phyloP scores from a whole-genome alignment of 2,329 filamentous ascomycete genomes.

The Aspergillus niger region DNA sequence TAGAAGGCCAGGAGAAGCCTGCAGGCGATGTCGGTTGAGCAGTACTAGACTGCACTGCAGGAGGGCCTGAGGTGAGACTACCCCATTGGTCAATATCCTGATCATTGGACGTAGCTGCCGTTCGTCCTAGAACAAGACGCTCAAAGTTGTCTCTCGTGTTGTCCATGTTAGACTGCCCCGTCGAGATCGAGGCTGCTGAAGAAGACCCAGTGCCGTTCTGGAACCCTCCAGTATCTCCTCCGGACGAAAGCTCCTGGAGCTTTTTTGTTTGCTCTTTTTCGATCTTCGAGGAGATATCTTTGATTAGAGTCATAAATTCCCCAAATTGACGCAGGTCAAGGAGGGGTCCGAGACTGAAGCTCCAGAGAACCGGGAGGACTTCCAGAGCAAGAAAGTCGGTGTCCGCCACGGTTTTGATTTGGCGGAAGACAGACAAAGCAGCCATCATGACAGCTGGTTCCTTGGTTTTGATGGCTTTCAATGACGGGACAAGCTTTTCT shows the following conservation, averaged over 20 bases:
- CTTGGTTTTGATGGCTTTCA: constrained; percentile 94
- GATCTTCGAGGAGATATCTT: constrained; percentile 72
- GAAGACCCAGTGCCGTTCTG: constrained; percentile 30
- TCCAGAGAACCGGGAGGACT: constrained; percentile 85
- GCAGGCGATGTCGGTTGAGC: constrained; percentile 22
- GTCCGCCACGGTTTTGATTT: constrained; percentile 80
- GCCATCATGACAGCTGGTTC: constrained; percentile 98
- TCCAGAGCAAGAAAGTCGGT: constrained; percentile 91
- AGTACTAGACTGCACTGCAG: constrained; percentile 28
- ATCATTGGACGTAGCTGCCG: constrained; percentile 36
- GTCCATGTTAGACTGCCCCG: constrained; percentile 52
- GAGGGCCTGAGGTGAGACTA: constrained; percentile 32
- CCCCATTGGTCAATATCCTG: constrained; percentile 38
- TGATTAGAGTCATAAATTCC: constrained; percentile 86
- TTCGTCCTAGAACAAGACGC: constrained; percentile 78
- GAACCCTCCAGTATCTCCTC: constrained; percentile 53
- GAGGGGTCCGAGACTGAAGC: constrained; percentile 84
- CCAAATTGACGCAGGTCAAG: constrained; percentile 87
- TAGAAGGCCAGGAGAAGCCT: constrained; percentile 50
- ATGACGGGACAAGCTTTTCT: constrained; percentile 88
- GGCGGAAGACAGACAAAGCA: constrained; percentile 77
- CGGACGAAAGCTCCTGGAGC: constrained; percentile 76
- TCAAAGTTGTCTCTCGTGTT: constrained; percentile 76
- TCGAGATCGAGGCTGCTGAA: constrained; percentile 28
- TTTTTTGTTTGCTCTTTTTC: constrained; percentile 89